Evolutionary conservation across 169 alveolate genomes (phyloP).

Genomic region (Toxoplasma gondii): DNA sequence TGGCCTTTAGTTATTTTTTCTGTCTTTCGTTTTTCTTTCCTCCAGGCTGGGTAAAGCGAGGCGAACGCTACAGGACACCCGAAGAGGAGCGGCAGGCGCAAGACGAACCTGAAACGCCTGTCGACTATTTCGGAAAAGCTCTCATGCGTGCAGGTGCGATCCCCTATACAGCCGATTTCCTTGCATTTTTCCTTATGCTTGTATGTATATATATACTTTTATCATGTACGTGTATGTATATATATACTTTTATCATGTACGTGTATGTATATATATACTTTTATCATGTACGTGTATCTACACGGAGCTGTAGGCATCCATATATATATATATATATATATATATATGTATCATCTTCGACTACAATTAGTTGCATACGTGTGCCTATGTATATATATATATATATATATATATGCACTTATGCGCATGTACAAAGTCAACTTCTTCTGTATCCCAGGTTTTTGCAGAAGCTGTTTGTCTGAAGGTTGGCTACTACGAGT

Average conservation of each 20-base stretch:
- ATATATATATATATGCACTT: background rate
- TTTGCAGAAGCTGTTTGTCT: no score
- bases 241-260: no score
- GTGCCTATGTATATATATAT: background rate
- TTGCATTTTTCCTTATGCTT: background rate
- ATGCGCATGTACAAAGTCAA: background rate
- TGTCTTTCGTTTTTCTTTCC: background rate
- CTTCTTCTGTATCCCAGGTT: background rate
- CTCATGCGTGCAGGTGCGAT: constrained; percentile 61
- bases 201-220: no score
- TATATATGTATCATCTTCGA: background rate
- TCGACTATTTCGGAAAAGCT: constrained; percentile 79
- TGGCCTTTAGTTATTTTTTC: background rate
- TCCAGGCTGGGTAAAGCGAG: constrained; percentile 73
- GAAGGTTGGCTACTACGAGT: no score
- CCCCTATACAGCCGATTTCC: background rate
- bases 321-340: no score
- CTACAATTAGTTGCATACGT: background rate
- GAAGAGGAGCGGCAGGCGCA: constrained; percentile 59
- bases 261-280: background rate
- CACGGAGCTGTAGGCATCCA: background rate
- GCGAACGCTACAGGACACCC: constrained; percentile 66
- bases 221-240: background rate
- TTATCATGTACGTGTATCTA: no score
- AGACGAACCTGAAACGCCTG: constrained; percentile 75